Evolutionary conservation across 2,329 filamentous ascomycete species (phyloP).

Genomic region (Epichloe brachyelytri): DNA sequence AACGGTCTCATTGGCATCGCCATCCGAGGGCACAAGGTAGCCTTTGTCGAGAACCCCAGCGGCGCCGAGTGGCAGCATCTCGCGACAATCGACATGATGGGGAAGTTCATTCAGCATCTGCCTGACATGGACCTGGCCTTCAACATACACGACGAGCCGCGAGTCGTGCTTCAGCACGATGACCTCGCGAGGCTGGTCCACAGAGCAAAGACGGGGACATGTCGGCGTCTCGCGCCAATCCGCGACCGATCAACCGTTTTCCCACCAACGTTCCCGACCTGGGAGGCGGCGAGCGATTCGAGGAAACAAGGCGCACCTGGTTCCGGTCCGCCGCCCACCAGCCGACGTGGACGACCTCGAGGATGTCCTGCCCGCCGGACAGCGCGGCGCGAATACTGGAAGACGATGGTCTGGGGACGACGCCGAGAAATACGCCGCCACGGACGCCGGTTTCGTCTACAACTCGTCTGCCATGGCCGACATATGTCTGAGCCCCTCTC

Average conservation of each 20-base stretch:
- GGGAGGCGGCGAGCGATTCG: constrained; percentile 59
- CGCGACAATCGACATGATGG: constrained; percentile 72
- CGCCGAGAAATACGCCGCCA: constrained; percentile 50
- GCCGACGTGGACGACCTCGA: constrained; percentile 77
- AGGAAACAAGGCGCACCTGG: constrained; percentile 65
- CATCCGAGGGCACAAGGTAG: constrained; percentile 62
- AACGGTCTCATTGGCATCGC: constrained; percentile 70
- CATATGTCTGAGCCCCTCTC: constrained; percentile 76
- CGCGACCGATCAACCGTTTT: constrained; percentile 26
- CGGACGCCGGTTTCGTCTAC: constrained; percentile 73
- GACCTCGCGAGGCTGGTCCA: constrained; percentile 62
- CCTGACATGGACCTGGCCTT: constrained; percentile 96
- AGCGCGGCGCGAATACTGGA: constrained; percentile 61
- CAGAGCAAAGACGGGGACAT: constrained; percentile 52
- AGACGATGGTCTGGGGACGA: constrained; percentile 54
- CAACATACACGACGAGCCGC: constrained; percentile 88
- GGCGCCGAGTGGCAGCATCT: constrained; percentile 76
- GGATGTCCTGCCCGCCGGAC: constrained; percentile 70
- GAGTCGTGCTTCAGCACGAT: constrained; percentile 74
- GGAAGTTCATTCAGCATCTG: constrained; percentile 62
- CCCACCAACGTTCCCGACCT: neutral
- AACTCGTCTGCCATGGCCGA: constrained; percentile 85
- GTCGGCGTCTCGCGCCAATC: constrained; percentile 38
- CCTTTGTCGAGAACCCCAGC: constrained; percentile 46
- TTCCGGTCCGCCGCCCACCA: constrained; percentile 88